Base-by-base conservation (phyloP, 1,284 basidiomycete genomes). In the Ceratobasidium sp. region DNA sequence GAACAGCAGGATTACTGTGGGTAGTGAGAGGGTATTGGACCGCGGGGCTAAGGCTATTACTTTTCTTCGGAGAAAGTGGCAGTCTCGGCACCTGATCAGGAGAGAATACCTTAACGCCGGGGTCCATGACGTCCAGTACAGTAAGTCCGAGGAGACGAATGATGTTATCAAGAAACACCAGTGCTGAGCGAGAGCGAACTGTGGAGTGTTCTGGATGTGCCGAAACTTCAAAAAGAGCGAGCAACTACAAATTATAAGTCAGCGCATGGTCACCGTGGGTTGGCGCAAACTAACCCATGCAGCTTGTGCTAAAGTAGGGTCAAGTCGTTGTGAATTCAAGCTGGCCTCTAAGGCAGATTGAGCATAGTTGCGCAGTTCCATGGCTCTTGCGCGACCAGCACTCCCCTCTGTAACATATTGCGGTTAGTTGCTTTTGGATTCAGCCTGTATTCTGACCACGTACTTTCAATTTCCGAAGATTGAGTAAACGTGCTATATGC, bases 341-440 rank as follows among this genome's bases (percentile, higher is more conserved):
- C 92, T 93, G 26, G 91, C 91, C 77, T 94, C 91, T 79, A 94
- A 84, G n/a, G 91, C 89, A 67, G 89, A 86, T 83, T 93, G 92
- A 23, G 93, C 93, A 81, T 90, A 87, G 73, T 93, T 90, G 72
- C 90, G 85, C 72, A 94, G 87, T 77, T 86, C 84, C 75, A 92
- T 82, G 2, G 93, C 91, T 64, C 71, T 79, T 46, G 42, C 51
- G 3, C 67, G 88, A 87, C 58, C 86, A 20, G 61, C 13, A 26
- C 85, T 75, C 91, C 61, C 61, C 61, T 64, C 61, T 64, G 42
- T 23, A 26, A 46, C 15, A 46, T 9, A 46, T 18, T 15, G 42
- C 12, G n/a, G 44, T 18, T 13, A 33, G 49, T 51, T 20, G 28
- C 20, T 23, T 7, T n/a, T 28, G 26, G 12, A 33, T 66, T 26